A percentile compares a stretch with the other conserved stretches of the same genome.
Conservation (phyloP, 2,329 filamentous ascomycete species). For the Hortaea sp. region DNA sequence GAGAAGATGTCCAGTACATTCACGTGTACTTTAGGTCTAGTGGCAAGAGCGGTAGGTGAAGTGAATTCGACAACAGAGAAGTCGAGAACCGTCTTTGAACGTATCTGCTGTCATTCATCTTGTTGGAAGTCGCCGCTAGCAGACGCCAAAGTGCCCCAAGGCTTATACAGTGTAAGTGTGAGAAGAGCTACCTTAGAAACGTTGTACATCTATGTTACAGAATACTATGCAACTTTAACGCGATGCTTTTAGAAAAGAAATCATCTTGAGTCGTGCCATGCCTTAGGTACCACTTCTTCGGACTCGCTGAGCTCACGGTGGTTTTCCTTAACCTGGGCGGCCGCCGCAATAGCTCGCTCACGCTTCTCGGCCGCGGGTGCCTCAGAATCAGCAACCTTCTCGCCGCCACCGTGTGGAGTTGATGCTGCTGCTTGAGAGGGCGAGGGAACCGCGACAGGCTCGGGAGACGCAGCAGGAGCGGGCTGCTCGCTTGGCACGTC, state of each 20-base stretch:
- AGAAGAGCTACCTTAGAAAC: neutral
- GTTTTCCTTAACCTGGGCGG: conserved; percentile 23
- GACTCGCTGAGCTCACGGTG: conserved; percentile 29
- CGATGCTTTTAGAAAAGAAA: neutral
- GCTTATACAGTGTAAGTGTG: no score
- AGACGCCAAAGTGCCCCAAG: no score
- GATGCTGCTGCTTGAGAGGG: neutral
- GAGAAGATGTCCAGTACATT: no score
- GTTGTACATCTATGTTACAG: conserved; percentile 14
- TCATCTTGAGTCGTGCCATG: conserved; percentile 32
- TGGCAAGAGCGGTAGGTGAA: no score
- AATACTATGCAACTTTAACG: conserved; percentile 1
- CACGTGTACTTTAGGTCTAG: no score
- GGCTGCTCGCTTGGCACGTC: conserved; percentile 14
- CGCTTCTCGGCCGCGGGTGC: conserved; percentile 13
- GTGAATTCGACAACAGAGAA: no score
- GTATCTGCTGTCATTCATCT: no score
- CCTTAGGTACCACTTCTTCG: conserved; percentile 39
- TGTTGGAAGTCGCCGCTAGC: no score
- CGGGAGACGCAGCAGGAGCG: conserved; percentile 2
- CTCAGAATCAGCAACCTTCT: conserved; percentile 13
- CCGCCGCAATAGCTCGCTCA: conserved; percentile 20
- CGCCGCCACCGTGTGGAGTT: conserved; percentile 3
- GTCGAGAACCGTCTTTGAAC: no score
- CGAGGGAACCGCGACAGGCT: neutral